Evolutionary conservation across 495 filamentous ascomycete genomes (phyloP).

Genomic region (Amniculicola lignicola): DNA sequence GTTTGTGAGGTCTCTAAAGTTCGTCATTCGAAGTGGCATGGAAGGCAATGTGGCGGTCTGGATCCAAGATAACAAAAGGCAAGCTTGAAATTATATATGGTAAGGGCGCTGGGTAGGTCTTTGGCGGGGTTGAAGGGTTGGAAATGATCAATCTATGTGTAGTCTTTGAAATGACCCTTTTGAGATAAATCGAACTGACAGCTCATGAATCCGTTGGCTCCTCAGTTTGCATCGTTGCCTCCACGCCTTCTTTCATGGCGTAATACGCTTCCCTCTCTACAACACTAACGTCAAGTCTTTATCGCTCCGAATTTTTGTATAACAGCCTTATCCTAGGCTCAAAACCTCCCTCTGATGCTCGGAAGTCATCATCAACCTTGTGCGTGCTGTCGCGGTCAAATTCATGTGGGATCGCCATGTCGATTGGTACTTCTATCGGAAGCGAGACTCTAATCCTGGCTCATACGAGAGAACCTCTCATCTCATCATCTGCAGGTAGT

Average conservation of each 20-base stretch:
- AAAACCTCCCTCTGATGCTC: constrained; percentile 11
- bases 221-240: constrained; percentile 26
- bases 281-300: constrained; percentile 16
- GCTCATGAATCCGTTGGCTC: no score
- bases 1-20: no score
- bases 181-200: no score
- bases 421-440: constrained; percentile 2
- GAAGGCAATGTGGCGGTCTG: no score
- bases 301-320: constrained; percentile 14
- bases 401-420: constrained; percentile 3
- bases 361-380: constrained; percentile 17
- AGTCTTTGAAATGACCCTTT: no score
- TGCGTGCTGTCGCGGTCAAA: constrained; percentile 9
- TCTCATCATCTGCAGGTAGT: not conserved
- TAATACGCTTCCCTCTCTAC: constrained; percentile 18
- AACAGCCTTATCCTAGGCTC: constrained; percentile 9
- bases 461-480: not conserved
- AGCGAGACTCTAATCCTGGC: not conserved
- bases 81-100: no score
- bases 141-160: no score
- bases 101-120: no score
- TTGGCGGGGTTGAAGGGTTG: no score
- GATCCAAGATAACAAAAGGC: no score
- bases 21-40: no score
- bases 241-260: constrained; percentile 23